phyloP scores from a whole-genome alignment of 2,329 filamentous ascomycete species.

The Fusarium oxysporum region DNA sequence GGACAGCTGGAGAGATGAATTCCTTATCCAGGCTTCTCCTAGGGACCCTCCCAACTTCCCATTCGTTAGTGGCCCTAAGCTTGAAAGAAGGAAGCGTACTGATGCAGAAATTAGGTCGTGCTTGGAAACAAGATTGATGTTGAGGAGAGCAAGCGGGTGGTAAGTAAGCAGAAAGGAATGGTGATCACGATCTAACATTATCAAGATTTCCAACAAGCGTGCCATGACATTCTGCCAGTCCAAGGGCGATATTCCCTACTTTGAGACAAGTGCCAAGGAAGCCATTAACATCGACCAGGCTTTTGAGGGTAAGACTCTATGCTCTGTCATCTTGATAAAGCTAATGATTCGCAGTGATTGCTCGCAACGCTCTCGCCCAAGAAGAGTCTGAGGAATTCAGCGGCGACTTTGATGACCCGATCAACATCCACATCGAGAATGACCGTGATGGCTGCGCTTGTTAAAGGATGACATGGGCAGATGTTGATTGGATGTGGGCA shows the following conservation, averaged over 20 bases:
- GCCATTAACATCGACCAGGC: slow-evolving; percentile 95
- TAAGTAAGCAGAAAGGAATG: slow-evolving; percentile 47
- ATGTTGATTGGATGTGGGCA: slow-evolving; percentile 18
- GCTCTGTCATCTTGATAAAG: background rate
- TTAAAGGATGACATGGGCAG: slow-evolving; percentile 59
- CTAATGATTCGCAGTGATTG: slow-evolving; percentile 77
- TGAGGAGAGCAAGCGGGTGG: slow-evolving; percentile 95
- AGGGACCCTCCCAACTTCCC: slow-evolving; percentile 97
- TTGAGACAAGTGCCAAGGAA: slow-evolving; percentile 99
- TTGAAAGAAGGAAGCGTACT: slow-evolving; percentile 13
- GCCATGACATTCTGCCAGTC: slow-evolving; percentile 98
- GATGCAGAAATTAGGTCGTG: slow-evolving; percentile 73
- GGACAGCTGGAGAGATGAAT: slow-evolving; percentile 98
- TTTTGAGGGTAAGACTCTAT: slow-evolving; percentile 67
- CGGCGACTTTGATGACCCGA: slow-evolving; percentile 96
- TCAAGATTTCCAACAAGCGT: slow-evolving; percentile 91
- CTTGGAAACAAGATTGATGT: slow-evolving; percentile 99
- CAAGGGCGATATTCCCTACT: slow-evolving; percentile 97
- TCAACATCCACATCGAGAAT: slow-evolving; percentile 97
- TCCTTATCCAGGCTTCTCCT: slow-evolving; percentile 95
- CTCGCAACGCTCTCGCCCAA: slow-evolving; percentile 92
- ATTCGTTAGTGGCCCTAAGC: slow-evolving; percentile 75
- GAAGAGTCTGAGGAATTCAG: slow-evolving; percentile 98
- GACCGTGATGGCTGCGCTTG: slow-evolving; percentile 94
- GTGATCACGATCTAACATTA: slow-evolving; percentile 16